Evolutionary conservation across 257 asterid genomes (phyloP), one percentile per base, ranked within the genome.

Genomic region (Voacanga thouarsii): DNA sequence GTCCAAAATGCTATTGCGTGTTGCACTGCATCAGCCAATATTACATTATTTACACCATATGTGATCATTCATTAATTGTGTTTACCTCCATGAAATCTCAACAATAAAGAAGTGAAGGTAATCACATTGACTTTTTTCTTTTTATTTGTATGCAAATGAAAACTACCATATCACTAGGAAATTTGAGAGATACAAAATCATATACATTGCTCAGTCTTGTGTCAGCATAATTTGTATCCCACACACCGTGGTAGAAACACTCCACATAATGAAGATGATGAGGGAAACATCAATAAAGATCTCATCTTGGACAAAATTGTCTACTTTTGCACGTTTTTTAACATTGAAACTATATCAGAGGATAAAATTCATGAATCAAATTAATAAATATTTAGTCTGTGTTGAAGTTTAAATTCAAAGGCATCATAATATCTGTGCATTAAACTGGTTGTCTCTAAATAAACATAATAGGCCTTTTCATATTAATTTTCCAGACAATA

Each of bases 1-100:
- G 81, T 92, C 96, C 84, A 92, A 79, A 82, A 90, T 91, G 86
- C 96, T 90, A 84, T 87, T 88, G 30, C 88, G 86, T 59, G 89
- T 86, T 73, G 91, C 91, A 81, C 95, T 92, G 87, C 61, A 75
- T 65, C 72, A 68, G 24, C 78, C 78, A 70, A 55, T 14, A 71
- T 63, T 63, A 63, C 5, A 2, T 63, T 63, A 33, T 30, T 63
- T 26, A 63, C 44, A 28, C 41, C 10, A 15, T 6, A 24, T 21
- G 30, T 68, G 30, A 24, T 23, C 21, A 24, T 68, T 68, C 18
- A 19, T 37, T 41, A 18, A 68, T 68, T 39, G 4, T 7, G 53
- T 28, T 28, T 14, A 12, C 10, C 18, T 57, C 24, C 23, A 63
- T 5, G 14, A 23, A 37, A 67, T 67, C 50, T 67, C 23, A 3